Conservation (phyloP, 2,329 filamentous ascomycete species). For the Chaetomium sp. region DNA sequence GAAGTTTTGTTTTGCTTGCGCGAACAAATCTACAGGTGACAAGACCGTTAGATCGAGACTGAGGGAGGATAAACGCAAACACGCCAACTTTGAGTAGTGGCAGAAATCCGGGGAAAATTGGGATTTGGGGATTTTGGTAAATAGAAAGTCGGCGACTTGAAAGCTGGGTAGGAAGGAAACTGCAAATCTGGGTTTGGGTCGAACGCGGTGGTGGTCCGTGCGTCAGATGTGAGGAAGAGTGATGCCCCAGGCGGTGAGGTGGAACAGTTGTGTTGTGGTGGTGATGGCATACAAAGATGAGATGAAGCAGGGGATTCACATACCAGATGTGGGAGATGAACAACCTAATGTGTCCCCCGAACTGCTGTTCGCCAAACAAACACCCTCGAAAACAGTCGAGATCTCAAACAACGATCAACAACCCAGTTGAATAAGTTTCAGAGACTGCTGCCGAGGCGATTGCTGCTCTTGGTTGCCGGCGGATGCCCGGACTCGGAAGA, state of each 20-base stretch:
- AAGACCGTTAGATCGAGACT: conserved; percentile 9
- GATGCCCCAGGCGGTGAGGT: neutral
- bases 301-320: conserved; percentile 24
- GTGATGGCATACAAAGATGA: conserved; percentile 2
- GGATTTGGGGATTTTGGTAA: no score
- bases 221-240: neutral
- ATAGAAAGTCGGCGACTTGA: no score
- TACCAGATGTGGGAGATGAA: conserved; percentile 83
- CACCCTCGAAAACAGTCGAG: conserved; percentile 26
- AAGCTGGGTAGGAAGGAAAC: no score
- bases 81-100: neutral
- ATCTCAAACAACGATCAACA: conserved; percentile 27
- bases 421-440: conserved; percentile 8
- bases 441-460: conserved; percentile 8
- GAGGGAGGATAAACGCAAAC: neutral
- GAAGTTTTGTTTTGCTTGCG: conserved; percentile 6
- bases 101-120: neutral
- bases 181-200: neutral
- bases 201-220: neutral
- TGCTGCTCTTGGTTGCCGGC: conserved; percentile 14
- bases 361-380: conserved; percentile 30
- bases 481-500: neutral
- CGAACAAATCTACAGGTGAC: conserved; percentile 25
- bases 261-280: neutral
- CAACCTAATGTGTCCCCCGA: conserved; percentile 96